Conservation (phyloP, 495 filamentous ascomycete species). For the Penicillium cinerascens region DNA sequence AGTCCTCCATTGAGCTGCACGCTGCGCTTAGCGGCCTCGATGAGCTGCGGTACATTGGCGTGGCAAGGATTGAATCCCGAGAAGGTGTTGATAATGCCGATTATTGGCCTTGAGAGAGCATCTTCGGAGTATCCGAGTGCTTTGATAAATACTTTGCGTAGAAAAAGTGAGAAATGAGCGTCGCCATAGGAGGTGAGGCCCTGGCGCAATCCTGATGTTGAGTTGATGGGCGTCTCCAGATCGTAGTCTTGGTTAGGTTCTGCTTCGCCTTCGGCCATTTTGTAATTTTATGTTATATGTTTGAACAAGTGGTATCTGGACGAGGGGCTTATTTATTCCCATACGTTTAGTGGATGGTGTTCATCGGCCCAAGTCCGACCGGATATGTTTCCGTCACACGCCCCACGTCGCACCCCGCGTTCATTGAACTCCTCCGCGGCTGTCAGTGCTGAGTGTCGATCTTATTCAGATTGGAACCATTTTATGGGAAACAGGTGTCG, state of each 20-base stretch:
- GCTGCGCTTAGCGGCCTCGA: slow-evolving; percentile 62
- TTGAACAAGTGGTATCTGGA: not conserved
- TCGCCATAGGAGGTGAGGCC: slow-evolving; percentile 66
- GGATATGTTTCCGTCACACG: slow-evolving; percentile 22
- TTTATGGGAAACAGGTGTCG: not conserved
- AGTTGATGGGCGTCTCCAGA: slow-evolving; percentile 44
- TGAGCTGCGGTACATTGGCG: slow-evolving; percentile 62
- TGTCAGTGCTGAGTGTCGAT: not conserved
- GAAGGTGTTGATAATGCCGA: slow-evolving; percentile 64
- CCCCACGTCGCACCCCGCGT: too few species aligned
- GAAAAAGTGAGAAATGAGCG: slow-evolving; percentile 65
- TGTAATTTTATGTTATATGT: not conserved
- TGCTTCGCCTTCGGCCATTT: slow-evolving; percentile 4
- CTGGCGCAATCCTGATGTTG: slow-evolving; percentile 52
- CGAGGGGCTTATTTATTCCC: slow-evolving; percentile 16
- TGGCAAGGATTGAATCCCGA: slow-evolving; percentile 69
- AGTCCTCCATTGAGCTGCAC: slow-evolving; percentile 59
- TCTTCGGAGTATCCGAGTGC: slow-evolving; percentile 65
- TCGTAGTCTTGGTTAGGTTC: slow-evolving; percentile 49
- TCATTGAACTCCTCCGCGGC: not conserved
- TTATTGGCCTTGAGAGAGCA: slow-evolving; percentile 59
- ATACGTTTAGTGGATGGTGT: slow-evolving; percentile 23
- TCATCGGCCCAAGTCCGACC: slow-evolving; percentile 24
- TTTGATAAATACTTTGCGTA: slow-evolving; percentile 70
- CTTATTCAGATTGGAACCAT: not conserved